These are phyloP conservation scores for Phaseolus lunatus DNA, from an alignment of 306 rosid genomes.

Conservation along the genomic window DNA sequence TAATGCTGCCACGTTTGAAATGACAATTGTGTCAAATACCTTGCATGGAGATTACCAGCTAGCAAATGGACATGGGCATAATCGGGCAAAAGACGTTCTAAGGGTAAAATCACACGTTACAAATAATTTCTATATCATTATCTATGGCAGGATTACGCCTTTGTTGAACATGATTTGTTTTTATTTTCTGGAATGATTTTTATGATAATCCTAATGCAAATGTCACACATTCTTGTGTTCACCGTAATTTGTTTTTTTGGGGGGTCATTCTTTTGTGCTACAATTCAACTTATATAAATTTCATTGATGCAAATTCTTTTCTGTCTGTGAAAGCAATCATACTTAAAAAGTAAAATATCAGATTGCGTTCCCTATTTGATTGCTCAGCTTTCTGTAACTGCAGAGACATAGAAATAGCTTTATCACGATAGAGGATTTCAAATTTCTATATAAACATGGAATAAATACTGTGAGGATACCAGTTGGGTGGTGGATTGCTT, in stretches of 20 bases:
- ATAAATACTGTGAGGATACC: slow-evolving; percentile 95
- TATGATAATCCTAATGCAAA: slow-evolving; percentile 3
- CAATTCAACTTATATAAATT: slow-evolving; percentile 5
- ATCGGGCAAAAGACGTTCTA: slow-evolving; percentile 66
- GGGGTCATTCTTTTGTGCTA: slow-evolving; percentile 16
- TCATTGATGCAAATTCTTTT: not conserved
- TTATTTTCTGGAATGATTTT: not conserved
- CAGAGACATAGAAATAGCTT: slow-evolving; percentile 94
- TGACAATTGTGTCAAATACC: slow-evolving; percentile 62
- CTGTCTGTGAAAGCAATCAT: not conserved
- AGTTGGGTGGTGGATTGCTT: slow-evolving; percentile 99
- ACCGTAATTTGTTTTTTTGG: not conserved
- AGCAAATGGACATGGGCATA: slow-evolving; percentile 80
- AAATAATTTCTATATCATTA: slow-evolving; percentile 21
- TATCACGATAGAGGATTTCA: slow-evolving; percentile 74
- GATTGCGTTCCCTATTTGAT: slow-evolving; percentile 42
- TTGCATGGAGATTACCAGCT: slow-evolving; percentile 96
- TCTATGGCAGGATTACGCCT: slow-evolving; percentile 5
- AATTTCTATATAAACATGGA: slow-evolving; percentile 81
- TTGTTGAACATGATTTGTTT: slow-evolving; percentile 7
- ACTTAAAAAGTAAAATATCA: slow-evolving; percentile 14
- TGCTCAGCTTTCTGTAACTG: slow-evolving; percentile 48
- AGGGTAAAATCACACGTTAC: slow-evolving; percentile 57
- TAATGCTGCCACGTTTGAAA: slow-evolving; percentile 84
- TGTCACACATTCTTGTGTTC: slow-evolving; percentile 13